A percentile compares a stretch with the other conserved stretches of the same genome.
phyloP scores from a whole-genome alignment of 2,329 filamentous ascomycete species.

The Zarea fungicola region DNA sequence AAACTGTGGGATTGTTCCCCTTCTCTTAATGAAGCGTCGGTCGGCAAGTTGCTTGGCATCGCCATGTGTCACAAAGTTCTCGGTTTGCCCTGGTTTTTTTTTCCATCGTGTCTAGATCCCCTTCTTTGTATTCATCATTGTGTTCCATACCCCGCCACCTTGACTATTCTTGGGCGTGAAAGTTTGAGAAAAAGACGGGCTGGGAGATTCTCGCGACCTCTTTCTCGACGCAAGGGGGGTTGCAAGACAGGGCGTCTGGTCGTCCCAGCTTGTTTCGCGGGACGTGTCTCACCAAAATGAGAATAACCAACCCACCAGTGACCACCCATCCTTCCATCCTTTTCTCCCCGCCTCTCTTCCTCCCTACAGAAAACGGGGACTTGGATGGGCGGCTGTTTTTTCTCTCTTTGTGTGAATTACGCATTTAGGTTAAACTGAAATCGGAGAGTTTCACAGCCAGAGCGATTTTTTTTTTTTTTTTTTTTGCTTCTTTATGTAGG shows the following conservation, averaged over 20 bases:
- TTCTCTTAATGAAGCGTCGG: no score
- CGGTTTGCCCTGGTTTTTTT: no score
- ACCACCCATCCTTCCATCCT: no score
- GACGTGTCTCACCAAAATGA: neutral
- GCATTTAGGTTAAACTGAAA: neutral
- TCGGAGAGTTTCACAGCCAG: neutral
- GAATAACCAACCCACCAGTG: no score
- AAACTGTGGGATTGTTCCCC: no score
- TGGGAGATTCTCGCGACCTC: neutral
- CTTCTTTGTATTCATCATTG: neutral
- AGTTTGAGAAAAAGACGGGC: neutral
- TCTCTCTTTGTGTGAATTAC: neutral
- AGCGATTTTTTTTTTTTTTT: no score
- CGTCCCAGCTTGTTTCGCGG: neutral
- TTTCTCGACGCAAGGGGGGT: conserved; percentile 2
- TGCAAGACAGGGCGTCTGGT: neutral
- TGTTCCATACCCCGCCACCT: neutral
- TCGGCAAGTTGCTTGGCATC: no score
- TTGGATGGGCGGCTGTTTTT: neutral
- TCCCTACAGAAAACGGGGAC: neutral
- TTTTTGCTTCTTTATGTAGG: neutral
- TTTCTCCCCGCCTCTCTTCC: neutral
- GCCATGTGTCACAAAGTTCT: no score
- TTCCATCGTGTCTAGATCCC: neutral
- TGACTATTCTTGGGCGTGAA: neutral